Evolutionary conservation across 164 flowering plant genomes (phyloP).

Genomic region (Piper betle): DNA sequence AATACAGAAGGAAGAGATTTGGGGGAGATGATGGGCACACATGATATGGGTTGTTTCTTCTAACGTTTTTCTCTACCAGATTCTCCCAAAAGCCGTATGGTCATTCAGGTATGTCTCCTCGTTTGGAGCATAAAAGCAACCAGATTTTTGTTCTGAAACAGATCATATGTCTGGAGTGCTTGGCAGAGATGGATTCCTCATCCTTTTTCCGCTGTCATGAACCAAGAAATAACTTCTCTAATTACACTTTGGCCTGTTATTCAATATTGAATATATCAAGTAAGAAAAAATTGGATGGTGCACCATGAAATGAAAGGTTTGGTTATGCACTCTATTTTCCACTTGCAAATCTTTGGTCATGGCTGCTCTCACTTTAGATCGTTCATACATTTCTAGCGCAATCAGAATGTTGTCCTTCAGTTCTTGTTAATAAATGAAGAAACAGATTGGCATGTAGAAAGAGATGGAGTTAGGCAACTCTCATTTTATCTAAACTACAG

Average conservation of each 20-base stretch:
- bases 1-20: slow-evolving; percentile 7
- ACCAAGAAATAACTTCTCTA: slow-evolving; percentile 2
- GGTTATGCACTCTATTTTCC: background rate
- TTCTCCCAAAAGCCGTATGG: slow-evolving; percentile 2
- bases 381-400: too few species aligned
- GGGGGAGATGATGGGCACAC: background rate
- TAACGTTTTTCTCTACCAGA: slow-evolving; percentile 6
- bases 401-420: background rate
- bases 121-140: slow-evolving; percentile 25
- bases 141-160: slow-evolving; percentile 23
- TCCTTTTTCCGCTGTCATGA: slow-evolving; percentile 2
- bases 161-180: slow-evolving; percentile 24
- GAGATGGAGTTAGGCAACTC: background rate
- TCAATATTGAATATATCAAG: background rate
- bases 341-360: background rate
- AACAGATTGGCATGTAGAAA: background rate
- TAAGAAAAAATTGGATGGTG: too few species aligned
- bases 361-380: background rate
- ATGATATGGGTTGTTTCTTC: background rate
- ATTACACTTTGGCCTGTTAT: background rate
- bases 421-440: background rate
- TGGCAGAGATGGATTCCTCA: slow-evolving; percentile 26
- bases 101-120: slow-evolving; percentile 12
- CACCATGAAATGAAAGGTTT: background rate
- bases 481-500: background rate